Evolutionary conservation across 2,329 filamentous ascomycete species (phyloP).

Genomic region (Chrysosporium keratinophilum): DNA sequence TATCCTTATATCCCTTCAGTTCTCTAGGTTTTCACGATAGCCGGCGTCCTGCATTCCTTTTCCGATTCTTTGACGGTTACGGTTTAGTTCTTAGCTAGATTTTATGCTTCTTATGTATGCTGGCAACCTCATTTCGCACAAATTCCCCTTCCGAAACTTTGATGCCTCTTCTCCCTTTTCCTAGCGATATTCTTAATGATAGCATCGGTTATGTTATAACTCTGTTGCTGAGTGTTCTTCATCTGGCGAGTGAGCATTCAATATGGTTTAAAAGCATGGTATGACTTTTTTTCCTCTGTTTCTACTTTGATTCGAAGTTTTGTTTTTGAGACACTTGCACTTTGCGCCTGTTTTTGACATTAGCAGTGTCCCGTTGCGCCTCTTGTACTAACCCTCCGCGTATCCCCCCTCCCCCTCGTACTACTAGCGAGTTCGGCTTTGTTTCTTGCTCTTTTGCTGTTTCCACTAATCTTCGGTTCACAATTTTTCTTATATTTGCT

Average conservation of each 20-base stretch:
- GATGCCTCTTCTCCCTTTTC: not conserved
- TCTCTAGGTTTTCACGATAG: conserved; percentile 1
- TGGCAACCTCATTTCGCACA: conserved; percentile 1
- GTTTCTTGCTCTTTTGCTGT: not conserved
- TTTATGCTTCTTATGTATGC: conserved; percentile 5
- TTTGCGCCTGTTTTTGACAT: conserved; percentile 10
- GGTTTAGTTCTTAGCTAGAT: conserved; percentile 8
- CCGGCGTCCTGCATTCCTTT: conserved; percentile 4
- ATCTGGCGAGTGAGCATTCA: not conserved
- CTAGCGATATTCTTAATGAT: conserved; percentile 4
- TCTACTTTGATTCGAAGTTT: not conserved
- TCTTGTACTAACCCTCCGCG: not conserved
- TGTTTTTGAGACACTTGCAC: conserved; percentile 15
- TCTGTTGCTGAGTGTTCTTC: conserved; percentile 9
- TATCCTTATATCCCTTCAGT: not conserved
- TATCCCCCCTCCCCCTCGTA: not conserved
- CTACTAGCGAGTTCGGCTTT: not conserved
- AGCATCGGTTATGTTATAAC: not conserved
- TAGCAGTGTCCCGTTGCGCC: not conserved
- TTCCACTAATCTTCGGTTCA: conserved; percentile 2
- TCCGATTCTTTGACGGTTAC: not conserved
- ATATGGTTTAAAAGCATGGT: not conserved
- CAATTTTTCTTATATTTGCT: conserved; percentile 12
- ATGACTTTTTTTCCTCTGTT: not conserved
- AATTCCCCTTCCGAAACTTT: conserved; percentile 9